phyloP scores from a whole-genome alignment of 495 filamentous ascomycete genomes.

The Lasiosphaeria ovina region DNA sequence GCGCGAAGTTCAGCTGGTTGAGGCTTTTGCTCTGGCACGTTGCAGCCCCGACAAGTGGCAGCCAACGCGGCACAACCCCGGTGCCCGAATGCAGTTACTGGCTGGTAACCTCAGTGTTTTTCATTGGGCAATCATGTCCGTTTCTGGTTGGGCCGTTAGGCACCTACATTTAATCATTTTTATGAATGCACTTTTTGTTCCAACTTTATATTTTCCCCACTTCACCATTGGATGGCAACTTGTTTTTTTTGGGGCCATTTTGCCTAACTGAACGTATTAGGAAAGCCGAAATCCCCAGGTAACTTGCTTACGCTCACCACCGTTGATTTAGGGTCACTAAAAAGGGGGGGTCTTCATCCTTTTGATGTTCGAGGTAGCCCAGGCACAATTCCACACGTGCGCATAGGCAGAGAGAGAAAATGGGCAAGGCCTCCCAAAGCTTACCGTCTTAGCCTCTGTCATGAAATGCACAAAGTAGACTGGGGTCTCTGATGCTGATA shows the following conservation, averaged over 20 bases:
- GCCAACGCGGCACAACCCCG: neutral
- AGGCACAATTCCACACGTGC: neutral
- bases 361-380: neutral
- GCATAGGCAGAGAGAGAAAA: neutral
- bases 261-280: neutral
- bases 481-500: neutral
- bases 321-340: neutral
- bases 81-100: neutral
- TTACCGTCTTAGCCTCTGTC: neutral
- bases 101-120: neutral
- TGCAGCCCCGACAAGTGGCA: neutral
- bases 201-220: neutral
- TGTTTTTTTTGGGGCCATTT: neutral
- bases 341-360: neutral
- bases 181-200: neutral
- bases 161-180: neutral
- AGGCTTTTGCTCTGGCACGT: neutral
- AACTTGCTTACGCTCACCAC: neutral
- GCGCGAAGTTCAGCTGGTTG: neutral
- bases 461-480: neutral
- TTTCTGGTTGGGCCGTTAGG: neutral
- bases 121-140: neutral
- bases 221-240: neutral
- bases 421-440: neutral
- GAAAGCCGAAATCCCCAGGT: neutral